Evolutionary conservation across 768 basidiomycete genomes (phyloP).

Genomic region (Serendipita indica): DNA sequence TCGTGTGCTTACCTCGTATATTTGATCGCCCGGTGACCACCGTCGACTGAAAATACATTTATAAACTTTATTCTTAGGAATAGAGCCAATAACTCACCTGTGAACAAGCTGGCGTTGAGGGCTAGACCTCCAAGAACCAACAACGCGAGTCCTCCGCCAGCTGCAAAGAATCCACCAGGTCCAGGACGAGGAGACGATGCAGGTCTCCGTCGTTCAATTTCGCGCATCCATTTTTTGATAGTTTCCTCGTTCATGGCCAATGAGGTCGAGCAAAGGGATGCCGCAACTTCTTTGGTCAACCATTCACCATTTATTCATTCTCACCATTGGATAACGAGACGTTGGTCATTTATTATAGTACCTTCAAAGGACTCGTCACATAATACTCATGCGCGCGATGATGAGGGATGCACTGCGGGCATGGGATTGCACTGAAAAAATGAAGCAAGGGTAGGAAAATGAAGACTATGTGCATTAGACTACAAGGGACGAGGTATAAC

Average conservation of each 20-base stretch:
- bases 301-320: too few species aligned
- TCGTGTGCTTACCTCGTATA: constrained; percentile 58
- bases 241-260: constrained; percentile 1
- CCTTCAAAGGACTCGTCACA: too few species aligned
- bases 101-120: constrained; percentile 80
- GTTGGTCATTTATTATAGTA: too few species aligned
- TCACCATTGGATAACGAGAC: too few species aligned
- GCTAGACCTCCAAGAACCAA: constrained; percentile 68
- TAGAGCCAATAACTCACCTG: constrained; percentile 43
- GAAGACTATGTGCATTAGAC: too few species aligned
- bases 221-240: constrained; percentile 1
- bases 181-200: constrained; percentile 2
- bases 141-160: constrained; percentile 31
- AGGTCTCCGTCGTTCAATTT: constrained; percentile 5
- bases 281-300: neutral
- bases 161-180: constrained; percentile 10
- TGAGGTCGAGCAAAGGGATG: neutral
- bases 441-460: too few species aligned
- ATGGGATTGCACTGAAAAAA: too few species aligned
- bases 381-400: too few species aligned
- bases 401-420: too few species aligned
- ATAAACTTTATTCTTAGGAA: neutral
- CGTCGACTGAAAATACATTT: constrained; percentile 56
- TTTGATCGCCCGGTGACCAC: constrained; percentile 98
- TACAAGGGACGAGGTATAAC: too few species aligned